These are phyloP conservation scores for Penicillium riverlandense DNA, from an alignment of 495 filamentous ascomycete species.

Conservation along the genomic window DNA sequence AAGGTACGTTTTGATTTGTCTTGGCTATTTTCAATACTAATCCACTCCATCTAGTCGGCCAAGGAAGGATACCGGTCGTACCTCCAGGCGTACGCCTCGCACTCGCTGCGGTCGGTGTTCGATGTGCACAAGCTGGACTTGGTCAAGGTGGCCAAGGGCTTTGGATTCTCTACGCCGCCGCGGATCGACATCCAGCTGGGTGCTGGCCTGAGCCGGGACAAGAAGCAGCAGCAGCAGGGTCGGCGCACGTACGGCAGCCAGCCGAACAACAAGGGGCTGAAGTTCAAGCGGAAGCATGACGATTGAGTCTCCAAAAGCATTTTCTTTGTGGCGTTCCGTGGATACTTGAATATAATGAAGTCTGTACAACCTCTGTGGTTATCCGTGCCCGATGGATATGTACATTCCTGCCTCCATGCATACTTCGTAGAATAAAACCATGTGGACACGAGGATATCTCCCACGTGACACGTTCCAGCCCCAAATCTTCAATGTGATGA, in stretches of 20 bases:
- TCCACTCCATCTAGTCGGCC: conserved; percentile 37
- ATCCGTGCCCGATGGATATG: too few species aligned
- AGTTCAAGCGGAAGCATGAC: conserved; percentile 41
- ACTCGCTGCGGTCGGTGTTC: conserved; percentile 83
- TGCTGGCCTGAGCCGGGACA: conserved; percentile 79
- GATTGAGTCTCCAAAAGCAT: conserved; percentile 7
- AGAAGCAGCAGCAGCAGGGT: conserved; percentile 64
- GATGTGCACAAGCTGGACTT: conserved; percentile 92
- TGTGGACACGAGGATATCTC: too few species aligned
- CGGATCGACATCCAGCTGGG: conserved; percentile 84
- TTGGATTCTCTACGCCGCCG: conserved; percentile 85
- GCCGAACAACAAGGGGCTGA: conserved; percentile 38
- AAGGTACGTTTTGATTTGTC: conserved; percentile 43
- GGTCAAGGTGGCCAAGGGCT: conserved; percentile 87
- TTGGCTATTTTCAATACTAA: conserved; percentile 5
- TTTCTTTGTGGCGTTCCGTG: too few species aligned
- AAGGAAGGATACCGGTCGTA: conserved; percentile 76
- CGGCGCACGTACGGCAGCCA: conserved; percentile 78
- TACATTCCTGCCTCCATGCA: too few species aligned
- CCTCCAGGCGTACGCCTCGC: conserved; percentile 88
- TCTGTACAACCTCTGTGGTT: too few species aligned
- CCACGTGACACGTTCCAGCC: too few species aligned
- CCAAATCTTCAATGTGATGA: conserved; percentile 17
- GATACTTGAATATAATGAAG: too few species aligned
- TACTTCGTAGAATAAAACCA: too few species aligned